Percentiles rank a stretch among this genome's conserved stretches.
Conservation (phyloP, 305 asterid species). For the Rubia peregrina region DNA sequence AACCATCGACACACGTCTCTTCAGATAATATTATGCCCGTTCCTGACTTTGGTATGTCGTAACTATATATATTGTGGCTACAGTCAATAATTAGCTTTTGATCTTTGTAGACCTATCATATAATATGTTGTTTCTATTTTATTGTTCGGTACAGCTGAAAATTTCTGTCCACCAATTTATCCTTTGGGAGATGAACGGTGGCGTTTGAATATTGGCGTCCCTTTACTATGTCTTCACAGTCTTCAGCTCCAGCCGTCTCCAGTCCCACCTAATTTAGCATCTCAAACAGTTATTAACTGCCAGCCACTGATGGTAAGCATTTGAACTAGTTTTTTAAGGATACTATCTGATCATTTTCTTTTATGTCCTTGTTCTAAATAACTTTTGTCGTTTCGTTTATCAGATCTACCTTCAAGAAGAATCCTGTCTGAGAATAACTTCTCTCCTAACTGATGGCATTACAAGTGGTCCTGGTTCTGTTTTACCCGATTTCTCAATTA, state of each 20-base stretch:
- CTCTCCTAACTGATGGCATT: constrained; percentile 93
- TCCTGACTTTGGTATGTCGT: constrained; percentile 74
- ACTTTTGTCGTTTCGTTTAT: constrained; percentile 22
- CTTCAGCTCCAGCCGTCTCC: constrained; percentile 91
- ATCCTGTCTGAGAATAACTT: constrained; percentile 87
- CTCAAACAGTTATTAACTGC: constrained; percentile 79
- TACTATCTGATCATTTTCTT: constrained; percentile 3
- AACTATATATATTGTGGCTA: constrained; percentile 17
- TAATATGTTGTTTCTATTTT: constrained; percentile 22
- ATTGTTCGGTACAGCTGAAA: constrained; percentile 44
- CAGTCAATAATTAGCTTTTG: constrained; percentile 18
- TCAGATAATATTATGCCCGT: constrained; percentile 36
- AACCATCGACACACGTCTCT: constrained; percentile 68
- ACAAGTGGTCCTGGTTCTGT: constrained; percentile 59
- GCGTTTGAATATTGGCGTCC: constrained; percentile 52
- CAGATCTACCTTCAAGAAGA: constrained; percentile 99
- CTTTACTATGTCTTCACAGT: constrained; percentile 66
- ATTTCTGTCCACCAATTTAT: constrained; percentile 87
- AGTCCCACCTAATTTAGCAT: constrained; percentile 78
- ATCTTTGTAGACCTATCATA: constrained; percentile 14
- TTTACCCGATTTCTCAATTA: constrained; percentile 68
- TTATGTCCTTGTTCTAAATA: constrained; percentile 5
- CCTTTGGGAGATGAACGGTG: constrained; percentile 77
- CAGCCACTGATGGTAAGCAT: constrained; percentile 75
- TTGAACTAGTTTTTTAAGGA: constrained; percentile 3